Evolutionary conservation across 306 rosid genomes (phyloP).

Genomic region (Trichosanthes cucumerina): DNA sequence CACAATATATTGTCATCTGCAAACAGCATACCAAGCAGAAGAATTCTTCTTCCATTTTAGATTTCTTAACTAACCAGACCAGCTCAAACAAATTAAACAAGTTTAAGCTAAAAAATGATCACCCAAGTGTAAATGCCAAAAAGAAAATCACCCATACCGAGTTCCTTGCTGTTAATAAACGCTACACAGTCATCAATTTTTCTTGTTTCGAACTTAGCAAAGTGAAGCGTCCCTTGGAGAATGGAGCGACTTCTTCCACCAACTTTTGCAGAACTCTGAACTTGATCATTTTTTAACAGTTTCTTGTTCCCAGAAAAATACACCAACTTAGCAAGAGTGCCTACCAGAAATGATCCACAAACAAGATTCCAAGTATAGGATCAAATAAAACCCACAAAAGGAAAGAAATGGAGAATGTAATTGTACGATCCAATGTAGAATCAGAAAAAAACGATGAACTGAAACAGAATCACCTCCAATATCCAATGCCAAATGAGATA

Average conservation of each 20-base stretch:
- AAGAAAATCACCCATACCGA: constrained; percentile 47
- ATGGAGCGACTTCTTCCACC: constrained; percentile 19
- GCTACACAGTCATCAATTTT: constrained; percentile 71
- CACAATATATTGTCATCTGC: neutral
- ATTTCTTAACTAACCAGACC: neutral
- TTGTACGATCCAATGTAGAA: neutral
- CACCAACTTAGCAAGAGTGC: constrained; percentile 73
- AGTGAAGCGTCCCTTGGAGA: constrained; percentile 72
- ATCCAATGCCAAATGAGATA: constrained; percentile 75
- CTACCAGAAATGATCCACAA: constrained; percentile 21
- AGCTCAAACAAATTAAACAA: neutral
- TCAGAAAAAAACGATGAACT: neutral
- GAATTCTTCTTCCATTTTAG: neutral
- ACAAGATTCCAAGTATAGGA: neutral
- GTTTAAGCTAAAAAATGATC: neutral
- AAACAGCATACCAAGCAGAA: neutral
- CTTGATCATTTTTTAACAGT: constrained; percentile 20
- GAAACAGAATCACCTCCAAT: constrained; percentile 55
- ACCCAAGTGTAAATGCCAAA: neutral
- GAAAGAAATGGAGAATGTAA: neutral
- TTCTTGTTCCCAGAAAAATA: constrained; percentile 55
- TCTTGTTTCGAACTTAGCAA: constrained; percentile 73
- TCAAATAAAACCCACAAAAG: neutral
- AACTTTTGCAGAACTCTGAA: constrained; percentile 23
- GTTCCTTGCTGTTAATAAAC: constrained; percentile 57